These are phyloP conservation scores for Zygotorulaspora chibaensis DNA, from an alignment of 805 yeast species.

Conservation along the genomic window DNA sequence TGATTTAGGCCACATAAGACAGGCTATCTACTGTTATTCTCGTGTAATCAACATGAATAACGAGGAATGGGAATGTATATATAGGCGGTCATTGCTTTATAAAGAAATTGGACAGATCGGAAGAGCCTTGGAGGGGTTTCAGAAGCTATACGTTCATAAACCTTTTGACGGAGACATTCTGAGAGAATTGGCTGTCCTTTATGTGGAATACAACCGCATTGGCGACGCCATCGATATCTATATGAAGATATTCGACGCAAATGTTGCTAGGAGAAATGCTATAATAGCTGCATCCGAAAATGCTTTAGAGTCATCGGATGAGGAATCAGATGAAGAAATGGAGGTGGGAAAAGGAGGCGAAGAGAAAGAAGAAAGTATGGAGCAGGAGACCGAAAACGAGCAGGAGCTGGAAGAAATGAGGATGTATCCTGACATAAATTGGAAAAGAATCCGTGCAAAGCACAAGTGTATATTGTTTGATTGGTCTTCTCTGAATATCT, in stretches of 20 bases:
- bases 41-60: slow-evolving; percentile 52
- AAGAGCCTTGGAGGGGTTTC: slow-evolving; percentile 71
- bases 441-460: slow-evolving; percentile 29
- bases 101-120: slow-evolving; percentile 61
- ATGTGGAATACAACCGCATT: slow-evolving; percentile 50
- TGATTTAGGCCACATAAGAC: slow-evolving; percentile 63
- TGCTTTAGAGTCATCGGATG: slow-evolving; percentile 33
- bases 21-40: slow-evolving; percentile 74
- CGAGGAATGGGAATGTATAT: slow-evolving; percentile 51
- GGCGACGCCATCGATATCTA: slow-evolving; percentile 74
- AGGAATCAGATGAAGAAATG: slow-evolving; percentile 24
- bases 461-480: slow-evolving; percentile 54
- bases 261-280: slow-evolving; percentile 42
- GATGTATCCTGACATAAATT: slow-evolving; percentile 27
- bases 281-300: slow-evolving; percentile 28
- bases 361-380: slow-evolving; percentile 16
- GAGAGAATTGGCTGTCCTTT: slow-evolving; percentile 53
- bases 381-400: slow-evolving; percentile 18
- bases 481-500: slow-evolving; percentile 84
- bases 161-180: slow-evolving; percentile 60
- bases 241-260: slow-evolving; percentile 56
- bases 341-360: slow-evolving; percentile 13
- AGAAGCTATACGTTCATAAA: slow-evolving; percentile 48
- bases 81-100: slow-evolving; percentile 63
- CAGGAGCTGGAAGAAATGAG: slow-evolving; percentile 25